Evolutionary conservation across 2,329 filamentous ascomycete species (phyloP).

Genomic region (Aaosphaeria arxii): DNA sequence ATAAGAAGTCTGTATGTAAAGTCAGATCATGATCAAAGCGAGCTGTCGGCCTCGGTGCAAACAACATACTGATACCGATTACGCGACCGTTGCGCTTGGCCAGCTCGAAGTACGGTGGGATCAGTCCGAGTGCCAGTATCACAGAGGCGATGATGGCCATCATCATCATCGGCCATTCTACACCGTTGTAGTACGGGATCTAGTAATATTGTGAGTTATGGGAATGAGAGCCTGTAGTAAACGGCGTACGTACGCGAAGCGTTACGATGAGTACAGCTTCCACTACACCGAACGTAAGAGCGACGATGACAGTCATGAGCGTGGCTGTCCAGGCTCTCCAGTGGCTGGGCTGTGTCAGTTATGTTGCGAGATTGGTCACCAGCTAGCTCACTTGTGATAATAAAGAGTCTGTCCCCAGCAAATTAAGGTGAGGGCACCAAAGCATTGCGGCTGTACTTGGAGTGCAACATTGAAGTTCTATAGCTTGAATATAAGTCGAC

Average conservation of each 20-base stretch:
- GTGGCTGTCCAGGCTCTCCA: constrained; percentile 50
- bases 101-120: constrained; percentile 61
- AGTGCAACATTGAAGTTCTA: constrained; percentile 56
- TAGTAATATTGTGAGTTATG: constrained; percentile 17
- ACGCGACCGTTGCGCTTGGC: constrained; percentile 61
- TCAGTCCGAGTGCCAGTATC: constrained; percentile 54
- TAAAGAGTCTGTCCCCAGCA: constrained; percentile 53
- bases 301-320: constrained; percentile 39
- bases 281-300: constrained; percentile 49
- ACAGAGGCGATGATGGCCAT: constrained; percentile 59
- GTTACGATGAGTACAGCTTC: constrained; percentile 58
- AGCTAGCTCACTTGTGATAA: constrained; percentile 45
- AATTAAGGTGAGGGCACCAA: constrained; percentile 48
- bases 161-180: constrained; percentile 53
- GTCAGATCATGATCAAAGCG: neutral
- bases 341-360: constrained; percentile 28
- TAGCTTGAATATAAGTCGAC: constrained; percentile 1
- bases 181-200: constrained; percentile 54
- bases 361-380: neutral
- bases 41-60: neutral
- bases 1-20: constrained; percentile 48
- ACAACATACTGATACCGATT: constrained; percentile 55
- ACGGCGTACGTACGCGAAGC: constrained; percentile 45
- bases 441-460: constrained; percentile 55
- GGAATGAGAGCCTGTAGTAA: neutral